phyloP scores from a whole-genome alignment of 192 early-diverging fungal species.

The Coemansia sp. region DNA sequence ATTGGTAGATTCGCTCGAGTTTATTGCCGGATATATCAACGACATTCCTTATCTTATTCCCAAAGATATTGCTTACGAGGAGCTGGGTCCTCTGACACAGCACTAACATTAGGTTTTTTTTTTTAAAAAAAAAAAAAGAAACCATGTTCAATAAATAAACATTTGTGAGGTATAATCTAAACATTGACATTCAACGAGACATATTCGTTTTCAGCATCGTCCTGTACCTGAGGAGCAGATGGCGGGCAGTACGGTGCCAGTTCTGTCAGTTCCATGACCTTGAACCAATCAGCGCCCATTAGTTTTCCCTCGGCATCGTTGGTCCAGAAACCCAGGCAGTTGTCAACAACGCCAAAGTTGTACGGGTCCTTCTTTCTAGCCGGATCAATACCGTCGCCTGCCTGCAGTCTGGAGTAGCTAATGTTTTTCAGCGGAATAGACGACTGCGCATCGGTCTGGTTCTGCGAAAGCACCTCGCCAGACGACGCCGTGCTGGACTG shows the following conservation, averaged over 20 bases:
- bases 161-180: background rate
- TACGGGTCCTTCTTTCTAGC: constrained; percentile 63
- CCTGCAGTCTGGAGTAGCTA: constrained; percentile 16
- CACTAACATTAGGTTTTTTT: too few relatives aligned
- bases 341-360: constrained; percentile 73
- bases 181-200: constrained; percentile 15
- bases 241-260: constrained; percentile 46
- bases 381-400: constrained; percentile 14
- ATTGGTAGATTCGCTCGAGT: constrained; percentile 60
- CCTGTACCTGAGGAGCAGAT: constrained; percentile 19
- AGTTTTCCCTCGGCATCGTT: constrained; percentile 58
- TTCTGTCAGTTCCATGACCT: constrained; percentile 35
- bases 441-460: constrained; percentile 14
- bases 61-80: background rate
- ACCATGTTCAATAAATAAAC: too few relatives aligned
- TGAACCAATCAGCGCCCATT: constrained; percentile 63
- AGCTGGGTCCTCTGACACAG: background rate
- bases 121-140: too few relatives aligned
- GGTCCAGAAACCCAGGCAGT: constrained; percentile 87
- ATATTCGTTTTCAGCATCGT: background rate
- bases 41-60: constrained; percentile 5
- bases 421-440: constrained; percentile 35
- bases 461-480: constrained; percentile 34
- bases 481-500: constrained; percentile 25
- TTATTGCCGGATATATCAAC: constrained; percentile 25